These are phyloP conservation scores for Boletus speciosus DNA, from an alignment of 768 basidiomycete species.

Conservation along the genomic window DNA sequence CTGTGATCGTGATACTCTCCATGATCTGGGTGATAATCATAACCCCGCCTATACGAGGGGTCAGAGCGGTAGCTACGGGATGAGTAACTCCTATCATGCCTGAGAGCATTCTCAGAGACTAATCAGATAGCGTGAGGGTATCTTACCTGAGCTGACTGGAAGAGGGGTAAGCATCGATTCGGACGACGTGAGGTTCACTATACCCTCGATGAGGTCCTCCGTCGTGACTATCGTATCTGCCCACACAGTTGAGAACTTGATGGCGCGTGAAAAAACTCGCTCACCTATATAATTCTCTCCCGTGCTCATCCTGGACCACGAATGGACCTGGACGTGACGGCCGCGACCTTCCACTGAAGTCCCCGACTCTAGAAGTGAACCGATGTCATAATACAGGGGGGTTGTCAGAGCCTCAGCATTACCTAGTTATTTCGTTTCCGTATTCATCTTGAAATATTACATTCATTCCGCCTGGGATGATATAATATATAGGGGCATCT, in stretches of 20 bases:
- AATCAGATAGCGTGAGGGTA: neutral
- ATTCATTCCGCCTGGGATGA: slow-evolving; percentile 61
- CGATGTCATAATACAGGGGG: neutral
- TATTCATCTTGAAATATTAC: slow-evolving; percentile 66
- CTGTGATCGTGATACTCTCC: slow-evolving; percentile 23
- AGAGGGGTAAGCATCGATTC: slow-evolving; percentile 21
- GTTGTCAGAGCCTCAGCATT: slow-evolving; percentile 3
- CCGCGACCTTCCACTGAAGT: slow-evolving; percentile 37
- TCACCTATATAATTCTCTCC: slow-evolving; percentile 57
- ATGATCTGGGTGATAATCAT: slow-evolving; percentile 21
- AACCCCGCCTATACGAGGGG: slow-evolving; percentile 21
- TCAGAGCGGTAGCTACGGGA: slow-evolving; percentile 22
- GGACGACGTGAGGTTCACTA: slow-evolving; percentile 26
- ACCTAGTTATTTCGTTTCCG: slow-evolving; percentile 65
- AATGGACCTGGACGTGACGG: slow-evolving; percentile 39
- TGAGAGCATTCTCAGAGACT: slow-evolving; percentile 9
- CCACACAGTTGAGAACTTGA: slow-evolving; percentile 1
- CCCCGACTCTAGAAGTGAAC: slow-evolving; percentile 43
- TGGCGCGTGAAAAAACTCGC: neutral
- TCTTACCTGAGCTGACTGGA: slow-evolving; percentile 20
- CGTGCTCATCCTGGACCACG: slow-evolving; percentile 57
- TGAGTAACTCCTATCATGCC: slow-evolving; percentile 26
- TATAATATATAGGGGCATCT: slow-evolving; percentile 46
- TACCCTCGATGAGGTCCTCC: slow-evolving; percentile 22
- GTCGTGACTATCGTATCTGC: slow-evolving; percentile 27